Evolutionary conservation across 371 early-diverging fungal species (phyloP), one percentile per base, ranked within the genome.

Genomic region (Lichtheimia ornata): DNA sequence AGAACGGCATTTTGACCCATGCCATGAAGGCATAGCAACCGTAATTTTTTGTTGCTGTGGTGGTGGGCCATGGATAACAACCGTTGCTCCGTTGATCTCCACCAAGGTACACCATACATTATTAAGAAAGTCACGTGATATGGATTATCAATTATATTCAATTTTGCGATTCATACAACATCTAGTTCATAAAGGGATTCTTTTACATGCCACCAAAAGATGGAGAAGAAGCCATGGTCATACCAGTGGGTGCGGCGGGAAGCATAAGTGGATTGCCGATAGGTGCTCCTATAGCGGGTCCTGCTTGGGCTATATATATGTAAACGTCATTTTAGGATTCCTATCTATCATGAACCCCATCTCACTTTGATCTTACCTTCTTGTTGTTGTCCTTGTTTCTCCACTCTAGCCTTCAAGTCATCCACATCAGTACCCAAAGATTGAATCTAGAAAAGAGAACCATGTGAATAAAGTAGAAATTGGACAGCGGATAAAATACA

Each of bases 21-120:
- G 14, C 92, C 92, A 70, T 92, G 92, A 22, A 92, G 77, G 58
- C 89, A 89, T 18, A 91, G 82, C 35, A 91, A 86, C 49, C 86
- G 71, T 22, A 80, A 30, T 47, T 78, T 78, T 24, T 65, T 66
- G 5, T 45, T 42, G 4, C 40, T 30, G 24, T 27, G n/a, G n/a
- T n/a, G 2, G 27, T 4, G 35, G 0, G 11, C 11, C 35, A 35
- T 35, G 35, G 5, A 35, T 11, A 35, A 35, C 22, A 22, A 22
- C 22, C 35, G 1, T 35, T 6, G 2, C 35, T 35, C 35, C 35
- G 28, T 28, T 28, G 0, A 1, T 35, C 35, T 7, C 6, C 7
- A 11, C 35, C 35, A 35, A 35, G 35, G 11, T 2, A 35, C 11
- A 35, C 35, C 1, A 35, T 9, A 35, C 1, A 35, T 28, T n/a